Percentiles rank a stretch among this genome's conserved stretches.
Conservation (phyloP, 1,284 basidiomycete species). For the Cryptococcus maquisensis region DNA sequence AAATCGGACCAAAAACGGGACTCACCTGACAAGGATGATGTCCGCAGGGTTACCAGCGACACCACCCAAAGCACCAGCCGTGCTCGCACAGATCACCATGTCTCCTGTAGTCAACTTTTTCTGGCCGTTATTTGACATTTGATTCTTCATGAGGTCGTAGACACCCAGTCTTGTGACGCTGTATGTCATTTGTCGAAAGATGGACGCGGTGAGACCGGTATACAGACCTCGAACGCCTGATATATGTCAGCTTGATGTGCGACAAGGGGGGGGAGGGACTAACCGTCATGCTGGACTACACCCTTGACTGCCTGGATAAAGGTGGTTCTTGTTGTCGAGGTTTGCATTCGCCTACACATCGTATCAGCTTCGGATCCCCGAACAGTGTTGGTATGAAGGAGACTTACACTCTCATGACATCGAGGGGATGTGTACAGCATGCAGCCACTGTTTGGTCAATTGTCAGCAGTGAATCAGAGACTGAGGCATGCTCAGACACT, state of each 20-base stretch:
- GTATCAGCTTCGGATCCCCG: background rate
- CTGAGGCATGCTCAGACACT: conserved; percentile 5
- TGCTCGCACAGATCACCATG: conserved; percentile 40
- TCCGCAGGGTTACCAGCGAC: conserved; percentile 45
- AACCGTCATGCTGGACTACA: conserved; percentile 35
- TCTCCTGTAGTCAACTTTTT: conserved; percentile 39
- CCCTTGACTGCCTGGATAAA: conserved; percentile 29
- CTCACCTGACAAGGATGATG: conserved; percentile 19
- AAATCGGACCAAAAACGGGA: background rate
- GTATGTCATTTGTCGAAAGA: conserved; percentile 49
- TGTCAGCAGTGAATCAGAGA: conserved; percentile 5
- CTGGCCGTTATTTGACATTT: conserved; percentile 29
- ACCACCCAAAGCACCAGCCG: conserved; percentile 43
- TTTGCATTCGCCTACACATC: conserved; percentile 43
- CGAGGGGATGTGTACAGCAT: conserved; percentile 77
- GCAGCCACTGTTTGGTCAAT: conserved; percentile 64
- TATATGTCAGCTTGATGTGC: background rate
- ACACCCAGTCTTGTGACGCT: conserved; percentile 45
- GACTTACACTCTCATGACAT: conserved; percentile 75
- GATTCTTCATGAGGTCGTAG: conserved; percentile 43
- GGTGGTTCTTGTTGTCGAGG: conserved; percentile 30
- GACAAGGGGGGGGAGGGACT: conserved; percentile 1
- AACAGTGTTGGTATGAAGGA: background rate
- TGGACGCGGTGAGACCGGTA: conserved; percentile 45
- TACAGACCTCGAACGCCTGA: conserved; percentile 46